Evolutionary conservation across 306 rosid species (phyloP), one percentile per base, ranked within the genome.

Genomic region (Glycine soja): DNA sequence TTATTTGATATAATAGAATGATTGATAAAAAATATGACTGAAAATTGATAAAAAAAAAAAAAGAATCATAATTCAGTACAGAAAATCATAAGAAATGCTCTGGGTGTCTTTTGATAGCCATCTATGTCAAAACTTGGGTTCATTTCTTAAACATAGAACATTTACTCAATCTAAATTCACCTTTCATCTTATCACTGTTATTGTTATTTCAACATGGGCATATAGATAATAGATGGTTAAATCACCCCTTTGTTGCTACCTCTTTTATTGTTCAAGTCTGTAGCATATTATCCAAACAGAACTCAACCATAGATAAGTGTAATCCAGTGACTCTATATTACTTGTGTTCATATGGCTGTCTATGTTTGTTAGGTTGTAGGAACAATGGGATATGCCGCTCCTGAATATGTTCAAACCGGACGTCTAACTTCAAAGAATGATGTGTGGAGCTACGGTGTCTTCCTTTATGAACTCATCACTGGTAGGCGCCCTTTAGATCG

Each of bases 351-450:
- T 73, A 76, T 57, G 70, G 70, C 63, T 86, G 72, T 70, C 82
- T 77, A 52, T 80, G 84, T 80, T 83, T 32, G 66, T 72, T 85
- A 96, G 99, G 97, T 90, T 85, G 97, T 92, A n/a, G 99, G 99
- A 90, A 96, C 99, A 18, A 86, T 90, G 90, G 99, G 99, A 40
- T 96, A 96, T 81, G 98, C 99, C 74, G 88, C 99, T 78, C 99
- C 99, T 3, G 99, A 96, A 84, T 96, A 96, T 86, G 12, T 96
- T 71, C 97, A 87, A 86, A 96, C 99, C 0, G 99, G 99, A 66
- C 98, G 97, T 68, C 94, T 96, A 43, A 90, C 98, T 36, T 89
- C 91, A 59, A 96, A 93, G 88, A 92, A 87, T 51, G 99, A 96
- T 11, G 97, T 96, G 16, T 96, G 99, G 99, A 90, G 98, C 87